Conservation (phyloP, 495 filamentous ascomycete species). For the Neurospora terricola region DNA sequence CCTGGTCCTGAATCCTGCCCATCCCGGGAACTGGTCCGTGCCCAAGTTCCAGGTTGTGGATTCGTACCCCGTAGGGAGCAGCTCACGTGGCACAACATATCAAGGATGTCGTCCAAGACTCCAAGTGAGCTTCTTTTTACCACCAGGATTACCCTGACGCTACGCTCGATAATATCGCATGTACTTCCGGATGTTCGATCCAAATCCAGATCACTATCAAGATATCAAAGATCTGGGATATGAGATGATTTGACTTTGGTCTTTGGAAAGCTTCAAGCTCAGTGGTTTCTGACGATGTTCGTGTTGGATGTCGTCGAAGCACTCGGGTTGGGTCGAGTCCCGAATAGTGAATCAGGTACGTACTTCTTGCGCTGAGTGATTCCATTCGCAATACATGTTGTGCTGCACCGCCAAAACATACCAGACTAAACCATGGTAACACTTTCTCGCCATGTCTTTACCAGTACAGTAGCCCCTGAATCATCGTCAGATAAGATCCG, state of each 20-base stretch:
- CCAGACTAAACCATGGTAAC: not conserved
- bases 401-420: not conserved
- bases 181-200: not conserved
- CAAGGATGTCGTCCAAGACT: not conserved
- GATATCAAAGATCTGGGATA: not conserved
- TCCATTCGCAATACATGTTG: not conserved
- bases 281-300: not conserved
- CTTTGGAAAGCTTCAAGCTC: not conserved
- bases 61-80: not conserved
- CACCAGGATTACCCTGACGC: not conserved
- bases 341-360: not conserved
- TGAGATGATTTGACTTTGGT: not conserved
- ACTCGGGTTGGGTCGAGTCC: not conserved
- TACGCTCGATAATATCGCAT: not conserved
- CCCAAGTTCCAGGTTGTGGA: not conserved
- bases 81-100: not conserved
- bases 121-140: not conserved
- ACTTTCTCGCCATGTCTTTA: not conserved
- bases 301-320: not conserved
- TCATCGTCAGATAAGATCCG: not conserved
- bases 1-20: not conserved
- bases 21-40: not conserved
- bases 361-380: not conserved
- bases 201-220: not conserved
- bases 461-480: not conserved